Evolutionary conservation across 2,329 filamentous ascomycete genomes (phyloP).

Genomic region (Alternaria brassicae): DNA sequence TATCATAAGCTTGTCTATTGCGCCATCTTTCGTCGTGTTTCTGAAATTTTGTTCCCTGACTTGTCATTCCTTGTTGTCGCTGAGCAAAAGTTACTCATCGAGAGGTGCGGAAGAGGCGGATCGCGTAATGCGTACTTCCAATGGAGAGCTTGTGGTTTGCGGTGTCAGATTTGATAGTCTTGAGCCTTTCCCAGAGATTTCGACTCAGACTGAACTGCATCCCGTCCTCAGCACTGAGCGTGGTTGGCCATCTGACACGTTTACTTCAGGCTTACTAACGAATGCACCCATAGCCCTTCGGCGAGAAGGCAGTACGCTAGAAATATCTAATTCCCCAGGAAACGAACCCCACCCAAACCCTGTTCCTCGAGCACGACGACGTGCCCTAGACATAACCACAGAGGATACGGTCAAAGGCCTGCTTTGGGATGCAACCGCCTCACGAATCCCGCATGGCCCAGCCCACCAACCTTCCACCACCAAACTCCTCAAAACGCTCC

Average conservation of each 20-base stretch:
- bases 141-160: background rate
- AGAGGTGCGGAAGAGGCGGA: background rate
- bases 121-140: background rate
- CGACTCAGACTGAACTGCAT: background rate
- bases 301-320: background rate
- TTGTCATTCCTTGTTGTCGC: background rate
- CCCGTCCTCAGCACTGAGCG: no score
- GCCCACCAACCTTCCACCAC: background rate
- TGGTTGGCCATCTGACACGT: background rate
- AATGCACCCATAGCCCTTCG: background rate
- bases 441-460: background rate
- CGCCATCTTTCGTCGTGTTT: background rate
- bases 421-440: background rate
- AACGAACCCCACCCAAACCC: no score
- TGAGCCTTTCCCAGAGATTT: background rate
- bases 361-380: background rate
- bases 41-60: background rate
- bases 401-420: background rate
- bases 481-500: slow-evolving; percentile 1
- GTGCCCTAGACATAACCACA: background rate
- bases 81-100: background rate
- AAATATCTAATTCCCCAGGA: background rate
- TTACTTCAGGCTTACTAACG: background rate
- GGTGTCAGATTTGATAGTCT: background rate
- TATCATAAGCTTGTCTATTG: background rate